Evolutionary conservation across 148 eudicot species (phyloP), one percentile per base, ranked within the genome.

Genomic region (Simmondsia chinensis): DNA sequence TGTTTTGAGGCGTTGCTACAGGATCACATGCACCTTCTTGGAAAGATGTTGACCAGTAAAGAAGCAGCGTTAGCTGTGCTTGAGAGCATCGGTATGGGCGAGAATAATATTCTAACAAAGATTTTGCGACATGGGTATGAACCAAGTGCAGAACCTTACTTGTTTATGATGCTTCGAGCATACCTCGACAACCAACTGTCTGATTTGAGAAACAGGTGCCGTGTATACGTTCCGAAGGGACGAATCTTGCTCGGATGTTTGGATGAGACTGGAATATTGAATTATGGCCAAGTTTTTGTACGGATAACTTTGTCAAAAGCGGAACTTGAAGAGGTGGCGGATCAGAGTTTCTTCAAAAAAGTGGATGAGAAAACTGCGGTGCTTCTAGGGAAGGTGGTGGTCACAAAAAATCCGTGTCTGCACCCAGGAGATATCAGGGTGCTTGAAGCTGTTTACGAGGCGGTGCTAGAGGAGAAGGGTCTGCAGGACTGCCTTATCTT

Each of bases 341-440:
- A 73, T 33, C 69, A 73, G 50, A 60, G 38, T 26, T 52, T 38
- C 66, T 82, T 91, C 43, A 63, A 51, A 33, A 76, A 65, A 66
- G 58, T 82, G 31, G 95, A 91, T 57, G 83, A 72, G 28, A 70
- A 58, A 6, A 81, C 87, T 6, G 59, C 79, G 24, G 58, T 91
- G 23, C 31, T 91, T 34, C 63, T 31, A 36, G 95, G 95, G 39
- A 76, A 76, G 54, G 88, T 91, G 28, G 80, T 91, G 18, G 97
- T 91, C 20, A 85, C 97, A 33, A 91, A 79, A 66, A 91, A 91
- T 47, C 97, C 97, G n/a, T 91, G 97, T 68, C 75, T 91, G 56
- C 97, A 91, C 54, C 97, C 97, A 4, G 97, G 97, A 33, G 97
- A 91, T 70, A 71, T 91, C 20, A 76, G 97, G 57, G 95, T 91